Base-by-base conservation (phyloP, 345 rosid species). In the Populus deltoides region DNA sequence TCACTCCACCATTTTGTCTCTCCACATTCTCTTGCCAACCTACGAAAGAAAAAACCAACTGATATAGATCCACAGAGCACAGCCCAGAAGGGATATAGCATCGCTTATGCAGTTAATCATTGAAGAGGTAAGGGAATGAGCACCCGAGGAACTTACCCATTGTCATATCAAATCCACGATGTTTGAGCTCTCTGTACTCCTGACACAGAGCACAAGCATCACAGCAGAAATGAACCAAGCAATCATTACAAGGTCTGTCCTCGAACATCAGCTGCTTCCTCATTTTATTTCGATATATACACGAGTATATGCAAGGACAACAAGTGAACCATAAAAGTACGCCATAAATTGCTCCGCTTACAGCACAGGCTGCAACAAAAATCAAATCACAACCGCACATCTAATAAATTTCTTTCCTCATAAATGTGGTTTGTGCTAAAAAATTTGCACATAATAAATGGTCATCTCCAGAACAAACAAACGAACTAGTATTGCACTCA, bases 101-200 rank as follows among this genome's bases (percentile, higher is more conserved):
- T 31, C 11, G n/a, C 8, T 24, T 4, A 15, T 11, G 17, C 17
- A n/a, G 25, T 3, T n/a, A 12, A 13, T 5, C 1, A 45, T 33
- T 4, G 20, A 8, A 51, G 13, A 15, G 22, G 5, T 15, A 66
- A n/a, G n/a, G 29, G 13, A 62, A 1, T 11, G 15, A 27, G 12
- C 27, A 29, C 3, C 15, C 16, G 36, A 66, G 53, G 53, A 12
- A 22, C 27, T 43, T 73, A 86, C 89, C 87, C 8, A 84, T 24
- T 31, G 86, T 70, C 85, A 85, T 75, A 74, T 87, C 83, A 51
- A 76, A 87, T 33, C 89, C 89, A 55, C 84, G 86, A 53, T 20
- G 71, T 71, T 87, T 2, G 74, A 87, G 89, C 78, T 87, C 87
- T 2, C 83, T 78, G 13, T 87, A 84, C 53, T 87, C 84, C 47